These are phyloP conservation scores for Melaleuca quinquenervia DNA, from an alignment of 345 rosid genomes.

Conservation along the genomic window DNA sequence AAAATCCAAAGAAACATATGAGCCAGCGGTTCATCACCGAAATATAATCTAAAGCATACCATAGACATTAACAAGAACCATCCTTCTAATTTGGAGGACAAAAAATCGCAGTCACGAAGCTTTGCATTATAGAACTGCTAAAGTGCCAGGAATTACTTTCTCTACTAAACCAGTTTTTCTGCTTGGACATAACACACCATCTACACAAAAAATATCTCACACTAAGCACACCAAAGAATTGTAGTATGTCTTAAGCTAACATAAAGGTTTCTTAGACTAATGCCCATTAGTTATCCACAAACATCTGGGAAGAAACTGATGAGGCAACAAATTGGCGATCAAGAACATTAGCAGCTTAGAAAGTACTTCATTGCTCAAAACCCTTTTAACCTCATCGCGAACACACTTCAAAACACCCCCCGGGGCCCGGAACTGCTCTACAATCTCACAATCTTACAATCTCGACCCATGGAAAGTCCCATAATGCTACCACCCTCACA, in stretches of 20 bases:
- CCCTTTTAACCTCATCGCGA: neutral
- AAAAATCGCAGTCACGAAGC: neutral
- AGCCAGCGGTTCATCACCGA: neutral
- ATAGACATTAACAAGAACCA: neutral
- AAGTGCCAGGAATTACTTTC: neutral
- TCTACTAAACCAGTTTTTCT: neutral
- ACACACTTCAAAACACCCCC: neutral
- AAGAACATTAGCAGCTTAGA: neutral
- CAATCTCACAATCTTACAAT: neutral
- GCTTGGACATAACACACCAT: neutral
- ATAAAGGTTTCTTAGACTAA: neutral
- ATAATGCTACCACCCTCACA: neutral
- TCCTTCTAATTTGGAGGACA: neutral
- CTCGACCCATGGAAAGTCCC: neutral
- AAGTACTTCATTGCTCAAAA: neutral
- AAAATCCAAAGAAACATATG: neutral
- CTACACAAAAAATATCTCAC: neutral
- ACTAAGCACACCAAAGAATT: neutral
- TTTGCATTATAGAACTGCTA: neutral
- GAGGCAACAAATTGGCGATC: neutral
- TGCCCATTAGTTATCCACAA: neutral
- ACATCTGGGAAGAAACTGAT: neutral
- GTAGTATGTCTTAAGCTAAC: neutral
- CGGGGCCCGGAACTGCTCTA: neutral
- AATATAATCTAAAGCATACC: neutral